Conservation (phyloP, 2,329 filamentous ascomycete species). For the Bimuria novae-zelandiae region DNA sequence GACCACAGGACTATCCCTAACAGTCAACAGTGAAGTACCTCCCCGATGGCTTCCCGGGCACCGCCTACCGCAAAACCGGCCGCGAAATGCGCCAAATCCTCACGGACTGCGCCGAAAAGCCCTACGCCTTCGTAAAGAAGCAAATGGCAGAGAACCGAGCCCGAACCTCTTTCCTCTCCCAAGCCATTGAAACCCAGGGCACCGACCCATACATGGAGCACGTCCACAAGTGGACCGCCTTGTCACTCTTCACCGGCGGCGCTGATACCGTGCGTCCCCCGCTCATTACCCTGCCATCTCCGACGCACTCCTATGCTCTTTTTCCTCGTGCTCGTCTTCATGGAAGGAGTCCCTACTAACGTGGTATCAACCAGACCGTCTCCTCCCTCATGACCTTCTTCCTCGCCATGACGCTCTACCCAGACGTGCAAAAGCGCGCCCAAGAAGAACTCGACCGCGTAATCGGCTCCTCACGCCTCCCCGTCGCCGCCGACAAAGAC, state of each 20-base stretch:
- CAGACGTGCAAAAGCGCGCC: conserved; percentile 54
- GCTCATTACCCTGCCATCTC: too few species aligned
- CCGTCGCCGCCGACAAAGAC: conserved; percentile 53
- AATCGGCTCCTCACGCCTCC: conserved; percentile 53
- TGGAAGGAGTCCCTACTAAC: too few species aligned
- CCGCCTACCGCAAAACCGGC: conserved; percentile 49
- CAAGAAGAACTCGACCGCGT: conserved; percentile 55
- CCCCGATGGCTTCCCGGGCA: conserved; percentile 53
- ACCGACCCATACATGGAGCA: conserved; percentile 38
- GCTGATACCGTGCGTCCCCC: conserved; percentile 42
- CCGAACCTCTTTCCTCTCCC: conserved; percentile 46
- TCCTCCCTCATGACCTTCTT: conserved; percentile 52
- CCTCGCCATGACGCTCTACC: conserved; percentile 58
- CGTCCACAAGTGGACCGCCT: conserved; percentile 50
- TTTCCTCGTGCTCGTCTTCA: background rate
- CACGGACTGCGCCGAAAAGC: conserved; percentile 36
- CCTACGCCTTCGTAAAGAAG: conserved; percentile 49
- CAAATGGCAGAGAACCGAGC: conserved; percentile 37
- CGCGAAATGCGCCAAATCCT: conserved; percentile 33
- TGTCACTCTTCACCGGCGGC: conserved; percentile 52
- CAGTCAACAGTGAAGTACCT: conserved; percentile 40
- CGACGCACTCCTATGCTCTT: too few species aligned
- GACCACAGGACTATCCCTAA: too few species aligned
- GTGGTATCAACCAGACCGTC: conserved; percentile 37
- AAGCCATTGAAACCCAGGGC: conserved; percentile 40